Base-by-base conservation (phyloP, 2,329 filamentous ascomycete species). In the Huntiella bhutanensis region DNA sequence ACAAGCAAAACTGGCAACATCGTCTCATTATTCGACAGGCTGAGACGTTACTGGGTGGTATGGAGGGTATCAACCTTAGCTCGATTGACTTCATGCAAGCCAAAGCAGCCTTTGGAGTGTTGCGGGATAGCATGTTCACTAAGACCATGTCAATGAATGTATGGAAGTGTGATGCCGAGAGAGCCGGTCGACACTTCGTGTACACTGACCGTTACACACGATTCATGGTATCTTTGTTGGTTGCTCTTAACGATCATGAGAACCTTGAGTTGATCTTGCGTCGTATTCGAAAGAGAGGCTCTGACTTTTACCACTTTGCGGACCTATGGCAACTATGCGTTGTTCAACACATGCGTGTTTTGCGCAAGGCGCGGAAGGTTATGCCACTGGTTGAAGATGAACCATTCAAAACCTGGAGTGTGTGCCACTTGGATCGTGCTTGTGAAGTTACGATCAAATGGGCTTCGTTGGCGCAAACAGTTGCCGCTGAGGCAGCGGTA, bases 1-100 rank as follows among this genome's bases (percentile, higher is more conserved):
- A 95, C 61, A 92, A 93, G 64, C 82, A 83, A 1, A 88, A 91
- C 55, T 95, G 87, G 87, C 87, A 95, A 57, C 87, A 95, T 59
- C 80, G 87, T 15, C 86, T 95, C 63, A 83, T 85, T 45, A 78
- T 80, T 56, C 77, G 86, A 17, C 78, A 83, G 55, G 68, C 73
- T 1, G 64, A 62, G 33, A 71, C 77, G 15, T 54, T 76, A 5
- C 74, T 71, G 45, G 64, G 67, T 44, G 64, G 69, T 28, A 58
- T 61, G 34, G 57, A 60, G 38, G 39, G 22, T 5, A 19, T 41
- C 12, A 28, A 15, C 11, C 40, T 28, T 5, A 43, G 37, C n/a
- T 37, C 37, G 10, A 47, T 50, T 35, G 66, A 53, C 4, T 60
- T 70, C 11, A 73, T 71, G 32, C 79, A 82, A 16, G 87, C 86